These are phyloP conservation scores for Aspergillus diversus DNA, from an alignment of 495 filamentous ascomycete species.

Conservation along the genomic window DNA sequence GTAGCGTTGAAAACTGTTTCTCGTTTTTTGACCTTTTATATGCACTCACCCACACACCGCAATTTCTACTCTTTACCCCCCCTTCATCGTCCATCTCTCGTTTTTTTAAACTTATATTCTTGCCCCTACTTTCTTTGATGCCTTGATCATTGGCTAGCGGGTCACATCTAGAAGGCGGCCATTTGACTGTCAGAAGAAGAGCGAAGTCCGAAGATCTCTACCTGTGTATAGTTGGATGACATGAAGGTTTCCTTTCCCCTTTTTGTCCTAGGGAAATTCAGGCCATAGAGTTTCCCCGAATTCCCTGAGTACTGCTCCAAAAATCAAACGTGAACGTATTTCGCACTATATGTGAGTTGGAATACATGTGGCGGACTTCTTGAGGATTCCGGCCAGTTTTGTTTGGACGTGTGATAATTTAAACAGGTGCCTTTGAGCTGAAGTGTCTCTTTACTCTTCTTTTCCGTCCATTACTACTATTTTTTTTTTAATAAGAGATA, in stretches of 20 bases:
- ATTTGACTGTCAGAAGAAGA: slow-evolving; percentile 12
- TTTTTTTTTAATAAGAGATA: too few relatives aligned
- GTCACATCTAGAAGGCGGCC: slow-evolving; percentile 14
- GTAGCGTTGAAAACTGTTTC: slow-evolving; percentile 19
- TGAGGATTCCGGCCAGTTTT: not conserved
- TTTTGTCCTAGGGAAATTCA: not conserved
- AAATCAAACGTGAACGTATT: too few relatives aligned
- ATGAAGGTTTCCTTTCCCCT: not conserved
- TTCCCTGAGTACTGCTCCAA: not conserved
- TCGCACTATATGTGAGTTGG: too few relatives aligned
- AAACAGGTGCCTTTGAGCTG: not conserved
- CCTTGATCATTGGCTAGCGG: slow-evolving; percentile 8
- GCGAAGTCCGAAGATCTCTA: not conserved
- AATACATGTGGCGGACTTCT: too few relatives aligned
- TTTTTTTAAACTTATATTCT: slow-evolving; percentile 17
- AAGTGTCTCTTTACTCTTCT: too few relatives aligned
- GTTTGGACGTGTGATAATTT: not conserved
- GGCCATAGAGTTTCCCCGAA: not conserved
- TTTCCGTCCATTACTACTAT: too few relatives aligned
- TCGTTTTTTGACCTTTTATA: slow-evolving; percentile 5
- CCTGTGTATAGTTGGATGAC: slow-evolving; percentile 16
- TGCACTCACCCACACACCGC: not conserved
- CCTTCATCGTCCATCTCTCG: not conserved
- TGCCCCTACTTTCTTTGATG: slow-evolving; percentile 4
- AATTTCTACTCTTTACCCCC: not conserved